These are phyloP conservation scores for Mariannaea sp. DNA, from an alignment of 2,329 filamentous ascomycete species.

Conservation along the genomic window DNA sequence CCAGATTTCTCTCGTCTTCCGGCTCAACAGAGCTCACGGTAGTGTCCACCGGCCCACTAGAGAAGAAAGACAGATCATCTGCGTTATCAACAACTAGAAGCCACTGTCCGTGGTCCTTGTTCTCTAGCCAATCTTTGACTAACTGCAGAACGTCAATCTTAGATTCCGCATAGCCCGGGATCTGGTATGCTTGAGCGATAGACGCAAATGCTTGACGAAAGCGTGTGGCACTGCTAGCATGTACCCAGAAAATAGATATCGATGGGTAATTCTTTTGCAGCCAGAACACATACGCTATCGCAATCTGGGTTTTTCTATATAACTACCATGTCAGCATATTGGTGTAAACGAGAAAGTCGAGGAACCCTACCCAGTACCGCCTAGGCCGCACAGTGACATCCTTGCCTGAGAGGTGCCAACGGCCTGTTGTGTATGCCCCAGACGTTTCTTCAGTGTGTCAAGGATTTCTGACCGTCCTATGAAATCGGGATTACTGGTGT, in stretches of 20 bases:
- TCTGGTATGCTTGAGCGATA: conserved; percentile 39
- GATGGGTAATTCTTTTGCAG: neutral
- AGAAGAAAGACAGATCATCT: conserved; percentile 11
- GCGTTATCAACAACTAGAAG: conserved; percentile 19
- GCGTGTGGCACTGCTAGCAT: conserved; percentile 36
- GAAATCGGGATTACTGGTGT: no score
- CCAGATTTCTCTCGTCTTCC: neutral
- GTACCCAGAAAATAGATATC: conserved; percentile 40
- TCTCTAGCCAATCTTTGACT: conserved; percentile 40
- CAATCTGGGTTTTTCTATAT: conserved; percentile 18
- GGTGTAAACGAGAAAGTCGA: neutral
- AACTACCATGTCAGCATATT: no score
- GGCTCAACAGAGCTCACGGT: neutral
- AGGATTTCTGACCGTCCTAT: no score
- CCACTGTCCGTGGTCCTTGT: conserved; percentile 1
- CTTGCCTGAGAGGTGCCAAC: no score
- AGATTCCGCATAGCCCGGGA: conserved; percentile 34
- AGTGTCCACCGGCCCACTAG: conserved; percentile 6
- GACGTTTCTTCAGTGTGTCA: no score
- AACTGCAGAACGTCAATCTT: conserved; percentile 36
- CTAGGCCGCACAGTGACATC: neutral
- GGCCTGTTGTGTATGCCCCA: no score
- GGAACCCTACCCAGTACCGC: neutral
- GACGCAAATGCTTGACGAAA: conserved; percentile 38
- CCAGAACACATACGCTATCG: conserved; percentile 25